Percentiles rank a stretch among this genome's conserved stretches.
Evolutionary conservation across 73 alveolate genomes (phyloP).

Genomic region (Strombidium stylifer): DNA sequence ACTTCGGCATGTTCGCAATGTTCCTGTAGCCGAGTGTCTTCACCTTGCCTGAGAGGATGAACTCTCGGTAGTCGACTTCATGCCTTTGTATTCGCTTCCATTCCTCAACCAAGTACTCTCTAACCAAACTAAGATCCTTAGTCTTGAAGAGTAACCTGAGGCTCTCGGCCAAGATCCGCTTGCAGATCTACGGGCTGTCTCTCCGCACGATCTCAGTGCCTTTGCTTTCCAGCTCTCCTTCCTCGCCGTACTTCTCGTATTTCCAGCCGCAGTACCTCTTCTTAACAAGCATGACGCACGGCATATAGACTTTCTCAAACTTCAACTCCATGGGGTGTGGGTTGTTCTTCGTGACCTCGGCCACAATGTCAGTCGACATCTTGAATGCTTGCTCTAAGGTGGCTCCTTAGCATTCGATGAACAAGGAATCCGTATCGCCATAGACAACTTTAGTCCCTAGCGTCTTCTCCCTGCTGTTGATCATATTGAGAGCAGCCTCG

Average conservation of each 20-base stretch:
- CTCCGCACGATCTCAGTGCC: slow-evolving; percentile 95
- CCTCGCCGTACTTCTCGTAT: slow-evolving; percentile 78
- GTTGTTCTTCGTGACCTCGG: slow-evolving; percentile 71
- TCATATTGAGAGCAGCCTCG: slow-evolving; percentile 70
- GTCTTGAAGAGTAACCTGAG: slow-evolving; percentile 82
- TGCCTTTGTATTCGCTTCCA: slow-evolving; percentile 85
- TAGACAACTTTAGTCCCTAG: slow-evolving; percentile 93
- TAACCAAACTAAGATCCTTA: slow-evolving; percentile 77
- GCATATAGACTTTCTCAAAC: slow-evolving; percentile 95
- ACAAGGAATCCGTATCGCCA: slow-evolving; percentile 99
- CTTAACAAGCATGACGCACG: slow-evolving; percentile 85
- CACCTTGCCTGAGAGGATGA: slow-evolving; percentile 90
- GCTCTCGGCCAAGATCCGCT: slow-evolving; percentile 83
- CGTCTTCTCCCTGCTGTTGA: slow-evolving; percentile 60
- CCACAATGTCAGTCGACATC: slow-evolving; percentile 84
- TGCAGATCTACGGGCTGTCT: slow-evolving; percentile 83
- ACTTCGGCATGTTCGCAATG: slow-evolving; percentile 88
- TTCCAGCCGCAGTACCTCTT: slow-evolving; percentile 95
- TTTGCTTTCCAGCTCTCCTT: slow-evolving; percentile 88
- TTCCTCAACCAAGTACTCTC: slow-evolving; percentile 71
- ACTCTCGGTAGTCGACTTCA: slow-evolving; percentile 80
- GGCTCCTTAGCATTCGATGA: slow-evolving; percentile 79
- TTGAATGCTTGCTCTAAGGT: slow-evolving; percentile 85
- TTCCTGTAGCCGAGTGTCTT: slow-evolving; percentile 73
- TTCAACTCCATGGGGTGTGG: slow-evolving; percentile 95